These are phyloP conservation scores for Lecanosticta acicola DNA, from an alignment of 2,329 filamentous ascomycete species.

Conservation along the genomic window DNA sequence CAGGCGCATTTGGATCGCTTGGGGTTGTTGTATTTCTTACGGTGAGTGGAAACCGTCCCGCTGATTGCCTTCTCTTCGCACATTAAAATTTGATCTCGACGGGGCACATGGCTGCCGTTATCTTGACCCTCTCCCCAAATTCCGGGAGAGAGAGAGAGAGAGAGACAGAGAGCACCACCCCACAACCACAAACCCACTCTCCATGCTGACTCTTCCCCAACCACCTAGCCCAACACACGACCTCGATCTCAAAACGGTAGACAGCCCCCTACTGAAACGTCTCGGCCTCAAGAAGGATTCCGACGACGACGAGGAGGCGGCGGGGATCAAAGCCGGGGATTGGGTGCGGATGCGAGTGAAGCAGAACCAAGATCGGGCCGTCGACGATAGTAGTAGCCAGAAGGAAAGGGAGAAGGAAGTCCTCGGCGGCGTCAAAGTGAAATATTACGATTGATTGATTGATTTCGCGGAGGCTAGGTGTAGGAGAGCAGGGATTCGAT, in stretches of 20 bases:
- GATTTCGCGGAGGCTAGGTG: too few relatives aligned
- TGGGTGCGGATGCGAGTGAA: slow-evolving; percentile 27
- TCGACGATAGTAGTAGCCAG: slow-evolving; percentile 17
- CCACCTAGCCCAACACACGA: slow-evolving; percentile 23
- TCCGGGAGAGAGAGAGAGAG: too few relatives aligned
- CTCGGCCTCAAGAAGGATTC: slow-evolving; percentile 20
- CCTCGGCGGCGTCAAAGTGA: slow-evolving; percentile 30
- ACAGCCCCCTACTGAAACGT: slow-evolving; percentile 24
- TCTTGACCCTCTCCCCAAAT: too few relatives aligned
- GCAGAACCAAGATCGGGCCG: slow-evolving; percentile 26
- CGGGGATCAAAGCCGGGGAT: slow-evolving; percentile 25
- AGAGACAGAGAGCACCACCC: too few relatives aligned
- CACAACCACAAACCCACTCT: too few relatives aligned
- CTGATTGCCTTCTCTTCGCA: too few relatives aligned
- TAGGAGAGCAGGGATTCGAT: too few relatives aligned
- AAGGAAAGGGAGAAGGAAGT: slow-evolving; percentile 28
- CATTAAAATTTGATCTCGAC: too few relatives aligned
- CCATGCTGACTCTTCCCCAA: too few relatives aligned
- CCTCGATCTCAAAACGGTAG: slow-evolving; percentile 24
- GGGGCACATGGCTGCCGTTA: too few relatives aligned
- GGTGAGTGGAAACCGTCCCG: too few relatives aligned
- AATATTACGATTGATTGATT: slow-evolving; percentile 28
- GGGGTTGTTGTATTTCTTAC: slow-evolving; percentile 41
- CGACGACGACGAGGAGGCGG: slow-evolving; percentile 14
- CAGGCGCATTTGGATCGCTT: slow-evolving; percentile 42